phyloP scores from a whole-genome alignment of 441 rosid species.

The Adansonia gregorii region DNA sequence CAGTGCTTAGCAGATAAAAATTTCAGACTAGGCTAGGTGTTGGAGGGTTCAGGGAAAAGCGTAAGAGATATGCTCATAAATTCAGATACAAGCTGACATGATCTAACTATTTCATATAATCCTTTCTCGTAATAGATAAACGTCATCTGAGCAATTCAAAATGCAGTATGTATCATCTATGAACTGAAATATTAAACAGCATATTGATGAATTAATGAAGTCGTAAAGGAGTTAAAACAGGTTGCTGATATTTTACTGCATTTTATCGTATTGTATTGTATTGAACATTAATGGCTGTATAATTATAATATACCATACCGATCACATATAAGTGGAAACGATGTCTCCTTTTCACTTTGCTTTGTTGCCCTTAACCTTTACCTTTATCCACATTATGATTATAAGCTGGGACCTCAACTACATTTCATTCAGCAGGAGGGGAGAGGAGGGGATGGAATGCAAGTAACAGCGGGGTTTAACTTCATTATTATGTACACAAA shows the following conservation, averaged over 20 bases:
- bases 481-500: slow-evolving; percentile 34
- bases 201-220: not conserved
- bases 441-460: slow-evolving; percentile 3
- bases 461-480: slow-evolving; percentile 13
- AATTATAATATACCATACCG: not conserved
- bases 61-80: no score
- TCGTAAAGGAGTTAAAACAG: not conserved
- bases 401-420: not conserved
- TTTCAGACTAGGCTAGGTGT: no score
- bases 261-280: not conserved
- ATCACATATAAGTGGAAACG: no score
- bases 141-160: no score
- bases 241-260: not conserved
- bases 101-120: no score
- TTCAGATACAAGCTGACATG: no score
- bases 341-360: no score
- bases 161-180: not conserved
- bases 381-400: not conserved
- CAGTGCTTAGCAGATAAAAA: no score
- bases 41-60: no score
- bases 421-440: not conserved
- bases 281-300: not conserved
- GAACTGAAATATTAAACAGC: not conserved
- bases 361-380: not conserved
- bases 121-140: no score